A percentile compares a stretch with the other conserved stretches of the same genome.
phyloP scores from a whole-genome alignment of 208 protist genomes.

The Tritrichomonas musculus region DNA sequence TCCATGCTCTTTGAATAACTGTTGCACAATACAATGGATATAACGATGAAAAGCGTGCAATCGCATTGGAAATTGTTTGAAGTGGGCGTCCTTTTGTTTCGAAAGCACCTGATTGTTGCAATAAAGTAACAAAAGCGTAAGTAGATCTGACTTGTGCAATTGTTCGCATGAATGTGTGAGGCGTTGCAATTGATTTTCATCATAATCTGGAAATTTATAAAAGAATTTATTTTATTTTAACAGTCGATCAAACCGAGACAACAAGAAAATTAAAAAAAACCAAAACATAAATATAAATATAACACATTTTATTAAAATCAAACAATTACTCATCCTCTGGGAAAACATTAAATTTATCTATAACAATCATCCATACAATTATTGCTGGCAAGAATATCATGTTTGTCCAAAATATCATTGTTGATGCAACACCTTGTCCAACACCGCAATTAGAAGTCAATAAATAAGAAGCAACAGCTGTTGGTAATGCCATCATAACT shows the following conservation, averaged over 20 bases:
- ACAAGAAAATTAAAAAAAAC: too few species aligned
- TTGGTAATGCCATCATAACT: background rate
- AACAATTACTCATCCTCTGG: too few species aligned
- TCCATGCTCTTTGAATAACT: background rate
- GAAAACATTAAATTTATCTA: background rate
- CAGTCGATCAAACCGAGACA: too few species aligned
- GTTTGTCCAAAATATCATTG: conserved; percentile 30
- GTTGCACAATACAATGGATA: background rate
- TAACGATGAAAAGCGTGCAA: background rate
- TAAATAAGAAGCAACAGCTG: background rate
- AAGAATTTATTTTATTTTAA: too few species aligned
- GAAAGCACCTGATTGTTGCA: background rate
- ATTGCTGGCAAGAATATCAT: background rate
- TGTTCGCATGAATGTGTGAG: background rate
- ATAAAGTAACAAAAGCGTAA: background rate
- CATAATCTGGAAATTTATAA: background rate
- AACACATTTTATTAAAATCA: too few species aligned
- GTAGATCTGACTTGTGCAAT: background rate
- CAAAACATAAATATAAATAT: too few species aligned
- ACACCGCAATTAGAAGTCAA: background rate
- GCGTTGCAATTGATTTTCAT: background rate
- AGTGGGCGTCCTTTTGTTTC: background rate
- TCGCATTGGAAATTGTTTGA: background rate
- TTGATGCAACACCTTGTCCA: background rate
- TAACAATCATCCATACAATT: background rate